Conservation (phyloP, 352 stramenopile genomes). For the Globisporangium nodosum region DNA sequence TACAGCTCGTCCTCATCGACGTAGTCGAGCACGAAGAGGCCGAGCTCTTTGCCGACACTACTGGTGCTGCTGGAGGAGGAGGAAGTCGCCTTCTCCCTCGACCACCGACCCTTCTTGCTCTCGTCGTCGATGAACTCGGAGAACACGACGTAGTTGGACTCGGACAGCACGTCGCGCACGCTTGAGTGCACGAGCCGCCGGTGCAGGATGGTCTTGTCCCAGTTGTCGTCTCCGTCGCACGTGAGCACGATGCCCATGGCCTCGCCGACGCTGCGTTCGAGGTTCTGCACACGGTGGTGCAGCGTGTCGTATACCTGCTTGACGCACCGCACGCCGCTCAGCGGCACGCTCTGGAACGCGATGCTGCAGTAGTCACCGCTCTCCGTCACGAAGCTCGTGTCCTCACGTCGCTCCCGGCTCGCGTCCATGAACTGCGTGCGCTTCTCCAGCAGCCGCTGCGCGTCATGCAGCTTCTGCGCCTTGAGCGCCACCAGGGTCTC, state of each 20-base stretch:
- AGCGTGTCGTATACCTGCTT: constrained; percentile 13
- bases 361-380: constrained; percentile 14
- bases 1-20: constrained; percentile 35
- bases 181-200: constrained; percentile 12
- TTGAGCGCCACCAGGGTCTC: constrained; percentile 38
- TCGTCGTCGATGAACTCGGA: constrained; percentile 10
- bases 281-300: constrained; percentile 11
- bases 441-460: constrained; percentile 35
- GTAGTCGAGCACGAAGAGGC: constrained; percentile 20
- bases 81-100: not conserved
- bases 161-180: constrained; percentile 13
- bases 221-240: constrained; percentile 15
- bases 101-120: constrained; percentile 6
- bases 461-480: constrained; percentile 36
- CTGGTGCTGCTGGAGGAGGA: not conserved
- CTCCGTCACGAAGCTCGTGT: constrained; percentile 5
- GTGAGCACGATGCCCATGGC: constrained; percentile 13
- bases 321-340: constrained; percentile 5
- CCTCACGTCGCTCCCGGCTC: constrained; percentile 5
- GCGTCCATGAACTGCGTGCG: constrained; percentile 41
- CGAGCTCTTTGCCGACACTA: constrained; percentile 12
- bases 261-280: constrained; percentile 12
- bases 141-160: constrained; percentile 20
- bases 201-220: constrained; percentile 20
- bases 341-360: constrained; percentile 7